Percentiles rank a stretch among this genome's conserved stretches.
phyloP scores from a whole-genome alignment of 1,139 yeast species.

The Yamadazyma spencermartinsiae region DNA sequence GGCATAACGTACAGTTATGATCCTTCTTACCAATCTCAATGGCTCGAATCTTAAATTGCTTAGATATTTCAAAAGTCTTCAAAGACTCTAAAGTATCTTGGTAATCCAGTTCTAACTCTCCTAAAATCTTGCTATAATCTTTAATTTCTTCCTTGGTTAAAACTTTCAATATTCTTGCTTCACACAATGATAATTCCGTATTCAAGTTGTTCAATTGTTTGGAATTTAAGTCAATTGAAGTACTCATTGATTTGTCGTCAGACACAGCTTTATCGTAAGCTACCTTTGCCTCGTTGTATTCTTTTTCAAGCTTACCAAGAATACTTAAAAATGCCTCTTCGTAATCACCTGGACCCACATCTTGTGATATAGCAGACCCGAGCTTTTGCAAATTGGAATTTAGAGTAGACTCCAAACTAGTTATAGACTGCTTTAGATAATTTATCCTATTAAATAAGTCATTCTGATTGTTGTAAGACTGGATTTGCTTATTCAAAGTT shows the following conservation, averaged over 20 bases:
- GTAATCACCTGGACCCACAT: conserved; percentile 24
- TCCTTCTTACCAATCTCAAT: conserved; percentile 56
- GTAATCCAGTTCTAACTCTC: conserved; percentile 62
- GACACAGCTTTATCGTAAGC: conserved; percentile 9
- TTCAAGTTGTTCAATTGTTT: conserved; percentile 13
- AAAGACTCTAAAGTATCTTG: conserved; percentile 59
- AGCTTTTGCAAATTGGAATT: conserved; percentile 14
- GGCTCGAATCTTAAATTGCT: conserved; percentile 64
- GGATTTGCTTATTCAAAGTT: conserved; percentile 49
- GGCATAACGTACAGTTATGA: conserved; percentile 65
- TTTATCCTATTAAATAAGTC: conserved; percentile 56
- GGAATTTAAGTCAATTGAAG: conserved; percentile 17
- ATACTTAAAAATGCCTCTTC: conserved; percentile 19
- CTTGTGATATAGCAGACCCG: conserved; percentile 15
- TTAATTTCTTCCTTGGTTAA: conserved; percentile 49
- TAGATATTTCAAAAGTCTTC: conserved; percentile 65
- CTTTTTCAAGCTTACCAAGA: conserved; percentile 10
- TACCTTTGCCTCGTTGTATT: conserved; percentile 13
- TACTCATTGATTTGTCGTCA: conserved; percentile 14
- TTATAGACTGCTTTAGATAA: conserved; percentile 26
- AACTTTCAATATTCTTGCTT: conserved; percentile 24
- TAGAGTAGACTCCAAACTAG: conserved; percentile 8
- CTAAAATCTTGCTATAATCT: conserved; percentile 48
- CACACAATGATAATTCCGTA: conserved; percentile 17
- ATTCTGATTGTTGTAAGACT: conserved; percentile 55